Percentiles rank a stretch among this genome's conserved stretches.
phyloP scores from a whole-genome alignment of 345 rosid species.

The Eucalyptus lansdowneana region DNA sequence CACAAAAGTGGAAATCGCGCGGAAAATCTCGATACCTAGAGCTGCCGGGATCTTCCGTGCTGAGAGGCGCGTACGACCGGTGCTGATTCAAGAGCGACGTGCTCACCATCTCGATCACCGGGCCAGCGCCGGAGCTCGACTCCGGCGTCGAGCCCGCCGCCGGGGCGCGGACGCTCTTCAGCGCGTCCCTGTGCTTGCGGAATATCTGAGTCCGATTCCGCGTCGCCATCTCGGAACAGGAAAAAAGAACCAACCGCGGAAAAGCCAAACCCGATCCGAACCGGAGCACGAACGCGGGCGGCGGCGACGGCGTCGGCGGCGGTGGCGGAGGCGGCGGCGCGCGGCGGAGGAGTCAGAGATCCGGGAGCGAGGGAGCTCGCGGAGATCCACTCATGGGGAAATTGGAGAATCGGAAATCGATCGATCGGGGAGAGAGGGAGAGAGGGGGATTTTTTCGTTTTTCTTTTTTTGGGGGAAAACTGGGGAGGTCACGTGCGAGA shows the following conservation, averaged over 20 bases:
- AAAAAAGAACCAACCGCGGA: not conserved
- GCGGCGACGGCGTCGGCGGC: not conserved
- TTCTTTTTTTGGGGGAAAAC: not conserved
- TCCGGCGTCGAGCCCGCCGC: slow-evolving; percentile 20
- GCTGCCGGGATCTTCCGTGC: slow-evolving; percentile 84
- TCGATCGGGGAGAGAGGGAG: not conserved
- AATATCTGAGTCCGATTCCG: slow-evolving; percentile 67
- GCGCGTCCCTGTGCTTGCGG: slow-evolving; percentile 71
- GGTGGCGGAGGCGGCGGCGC: accelerated
- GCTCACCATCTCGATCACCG: slow-evolving; percentile 87
- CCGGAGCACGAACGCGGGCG: not conserved
- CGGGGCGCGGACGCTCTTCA: slow-evolving; percentile 82
- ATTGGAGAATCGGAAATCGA: not conserved
- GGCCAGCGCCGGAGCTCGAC: slow-evolving; percentile 37
- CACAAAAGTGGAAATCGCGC: not conserved
- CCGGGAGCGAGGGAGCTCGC: not conserved
- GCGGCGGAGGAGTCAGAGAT: not conserved
- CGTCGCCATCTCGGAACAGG: slow-evolving; percentile 45
- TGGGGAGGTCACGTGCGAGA: not conserved
- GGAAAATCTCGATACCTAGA: slow-evolving; percentile 34
- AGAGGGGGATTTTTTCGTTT: not conserved
- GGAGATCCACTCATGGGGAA: not conserved
- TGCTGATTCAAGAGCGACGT: slow-evolving; percentile 59
- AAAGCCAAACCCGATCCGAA: not conserved
- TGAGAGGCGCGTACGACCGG: slow-evolving; percentile 68